Evolutionary conservation across 176 grass and related monocot genomes (phyloP).

Genomic region (Cenchrus purpureus): DNA sequence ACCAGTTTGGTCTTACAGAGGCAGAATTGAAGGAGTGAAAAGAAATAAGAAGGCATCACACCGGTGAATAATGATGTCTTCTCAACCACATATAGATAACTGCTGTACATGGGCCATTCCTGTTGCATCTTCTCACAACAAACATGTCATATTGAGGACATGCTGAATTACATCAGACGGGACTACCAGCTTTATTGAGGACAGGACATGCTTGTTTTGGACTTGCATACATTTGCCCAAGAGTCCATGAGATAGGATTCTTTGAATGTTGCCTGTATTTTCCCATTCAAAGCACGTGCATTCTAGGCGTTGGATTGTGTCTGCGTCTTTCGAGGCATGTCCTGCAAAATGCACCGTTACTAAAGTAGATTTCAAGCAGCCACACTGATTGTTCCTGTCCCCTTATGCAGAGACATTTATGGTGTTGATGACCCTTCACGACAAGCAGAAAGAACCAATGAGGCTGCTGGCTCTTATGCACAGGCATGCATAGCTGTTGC

Average conservation of each 20-base stretch:
- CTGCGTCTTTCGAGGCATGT: neutral
- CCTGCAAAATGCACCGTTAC: neutral
- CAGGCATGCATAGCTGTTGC: constrained; percentile 76
- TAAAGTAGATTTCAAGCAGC: constrained; percentile 6
- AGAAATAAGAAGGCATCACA: neutral
- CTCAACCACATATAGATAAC: too few relatives aligned
- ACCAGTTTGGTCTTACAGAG: too few relatives aligned
- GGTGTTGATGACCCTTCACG: constrained; percentile 53
- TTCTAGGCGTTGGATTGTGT: neutral
- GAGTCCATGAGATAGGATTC: neutral
- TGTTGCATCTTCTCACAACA: neutral
- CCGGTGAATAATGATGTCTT: neutral
- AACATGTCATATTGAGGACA: neutral
- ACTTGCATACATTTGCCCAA: neutral
- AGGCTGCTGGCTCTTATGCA: constrained; percentile 80
- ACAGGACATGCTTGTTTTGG: neutral
- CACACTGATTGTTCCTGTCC: neutral
- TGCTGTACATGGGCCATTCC: neutral
- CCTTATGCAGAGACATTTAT: constrained; percentile 53
- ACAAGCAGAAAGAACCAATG: constrained; percentile 83
- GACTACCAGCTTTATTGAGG: neutral
- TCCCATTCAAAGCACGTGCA: neutral
- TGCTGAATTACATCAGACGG: too few relatives aligned
- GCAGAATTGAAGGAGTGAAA: too few relatives aligned
- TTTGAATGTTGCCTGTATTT: neutral